Evolutionary conservation across 1,284 basidiomycete genomes (phyloP), one percentile per base, ranked within the genome.

Genomic region (Trametes versicolor): DNA sequence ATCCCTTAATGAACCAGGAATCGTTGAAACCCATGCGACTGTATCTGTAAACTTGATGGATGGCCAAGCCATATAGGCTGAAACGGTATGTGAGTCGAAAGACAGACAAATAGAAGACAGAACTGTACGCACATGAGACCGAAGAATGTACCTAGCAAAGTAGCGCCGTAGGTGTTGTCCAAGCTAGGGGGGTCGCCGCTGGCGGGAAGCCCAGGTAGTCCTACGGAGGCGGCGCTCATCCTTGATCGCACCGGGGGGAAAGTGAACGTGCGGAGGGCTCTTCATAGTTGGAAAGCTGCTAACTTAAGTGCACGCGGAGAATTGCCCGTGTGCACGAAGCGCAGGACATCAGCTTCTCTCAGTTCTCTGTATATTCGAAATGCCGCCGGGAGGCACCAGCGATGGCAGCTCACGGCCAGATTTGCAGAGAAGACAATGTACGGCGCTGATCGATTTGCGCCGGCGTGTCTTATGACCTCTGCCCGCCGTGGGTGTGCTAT

Each of bases 131-230:
- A 56, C 54, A 62, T 57, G 21, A 51, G 48, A 17, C 43, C 36
- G n/a, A 47, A 45, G 25, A 50, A 52, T 12, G 58, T 60, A 8
- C 48, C 53, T 4, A 60, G 41, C 47, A 60, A 34, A 13, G 50
- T 21, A 2, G 64, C 64, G 17, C 64, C 64, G 15, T 53, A 62
- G 17, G 63, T 57, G 10, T 58, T 64, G 49, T 52, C 50, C 32
- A 64, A 50, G 0, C 58, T 41, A 8, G 59, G 51, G 10, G 54
- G 34, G 45, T 21, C n/a, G 12, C 45, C 37, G 10, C 51, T 34
- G 19, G 41, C 41, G 19, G 19, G 41, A 17, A 43, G 41, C 6
- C 41, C 41, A 7, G 19, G 41, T 7, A 43, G 17, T 43, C 41
- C 41, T 43, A 43, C 17, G 19, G 41, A 43, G 19, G 41, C 8